Conservation (phyloP, 176 grass and related monocot genomes). For the Aechmea fasciata region DNA sequence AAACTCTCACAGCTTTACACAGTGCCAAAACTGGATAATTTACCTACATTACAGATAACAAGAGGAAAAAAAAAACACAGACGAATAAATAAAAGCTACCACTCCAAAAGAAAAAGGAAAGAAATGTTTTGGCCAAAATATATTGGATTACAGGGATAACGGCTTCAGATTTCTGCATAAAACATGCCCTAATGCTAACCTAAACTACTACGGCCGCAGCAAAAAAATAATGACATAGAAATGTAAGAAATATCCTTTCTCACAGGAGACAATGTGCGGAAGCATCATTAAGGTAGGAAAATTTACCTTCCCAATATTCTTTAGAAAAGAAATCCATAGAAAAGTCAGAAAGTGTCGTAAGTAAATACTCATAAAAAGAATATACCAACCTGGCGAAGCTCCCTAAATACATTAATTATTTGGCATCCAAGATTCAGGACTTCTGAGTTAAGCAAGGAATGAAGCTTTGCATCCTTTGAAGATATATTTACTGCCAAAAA, state of each 20-base stretch:
- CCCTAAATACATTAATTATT: conserved; percentile 68
- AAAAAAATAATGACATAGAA: background rate
- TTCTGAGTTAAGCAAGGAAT: conserved; percentile 48
- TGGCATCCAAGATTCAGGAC: conserved; percentile 62
- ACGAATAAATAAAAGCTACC: conserved; percentile 12
- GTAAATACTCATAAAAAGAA: conserved; percentile 18
- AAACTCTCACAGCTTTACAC: conserved; percentile 64
- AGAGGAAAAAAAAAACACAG: conserved; percentile 6
- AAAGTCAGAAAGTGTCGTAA: background rate
- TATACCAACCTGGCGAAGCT: conserved; percentile 90
- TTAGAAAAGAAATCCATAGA: no score
- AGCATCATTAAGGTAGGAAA: no score
- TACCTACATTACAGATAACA: conserved; percentile 44
- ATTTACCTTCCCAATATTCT: no score
- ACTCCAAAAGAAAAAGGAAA: conserved; percentile 5
- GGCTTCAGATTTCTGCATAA: background rate
- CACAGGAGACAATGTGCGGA: no score
- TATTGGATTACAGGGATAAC: background rate
- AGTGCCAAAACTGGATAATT: conserved; percentile 58
- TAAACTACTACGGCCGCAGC: background rate
- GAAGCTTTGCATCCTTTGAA: conserved; percentile 48
- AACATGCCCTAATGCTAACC: background rate
- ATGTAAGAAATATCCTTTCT: background rate
- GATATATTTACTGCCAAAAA: conserved; percentile 61
- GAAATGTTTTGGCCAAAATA: background rate